phyloP scores from a whole-genome alignment of 2,329 filamentous ascomycete species.

The Trichophyton simii region DNA sequence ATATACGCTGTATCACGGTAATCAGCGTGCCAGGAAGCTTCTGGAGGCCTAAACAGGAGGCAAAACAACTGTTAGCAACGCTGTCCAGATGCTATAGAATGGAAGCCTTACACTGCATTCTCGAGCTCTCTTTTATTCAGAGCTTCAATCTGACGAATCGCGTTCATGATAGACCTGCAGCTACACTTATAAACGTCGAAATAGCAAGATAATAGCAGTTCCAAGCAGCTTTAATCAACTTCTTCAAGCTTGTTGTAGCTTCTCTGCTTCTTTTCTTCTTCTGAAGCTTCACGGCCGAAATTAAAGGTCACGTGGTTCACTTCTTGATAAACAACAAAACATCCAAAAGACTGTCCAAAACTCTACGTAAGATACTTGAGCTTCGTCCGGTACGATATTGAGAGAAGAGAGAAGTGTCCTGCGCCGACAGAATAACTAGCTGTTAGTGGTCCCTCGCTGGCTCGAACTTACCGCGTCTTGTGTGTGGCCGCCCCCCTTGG shows the following conservation, averaged over 20 bases:
- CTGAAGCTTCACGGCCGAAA: background rate
- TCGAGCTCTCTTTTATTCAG: conserved; percentile 94
- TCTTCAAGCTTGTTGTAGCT: background rate
- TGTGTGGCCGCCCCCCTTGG: background rate
- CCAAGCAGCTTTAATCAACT: background rate
- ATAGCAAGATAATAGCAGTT: background rate
- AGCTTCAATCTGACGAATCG: conserved; percentile 79
- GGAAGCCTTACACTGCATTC: conserved; percentile 56
- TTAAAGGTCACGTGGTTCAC: background rate
- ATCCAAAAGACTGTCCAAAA: background rate
- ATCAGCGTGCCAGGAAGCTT: conserved; percentile 92
- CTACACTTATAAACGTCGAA: background rate
- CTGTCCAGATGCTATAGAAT: background rate
- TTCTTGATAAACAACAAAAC: background rate
- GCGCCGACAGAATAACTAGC: background rate
- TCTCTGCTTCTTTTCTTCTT: background rate
- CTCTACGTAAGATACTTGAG: background rate
- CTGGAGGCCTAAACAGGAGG: conserved; percentile 47
- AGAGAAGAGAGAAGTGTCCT: background rate
- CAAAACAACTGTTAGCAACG: background rate
- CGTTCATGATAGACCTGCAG: conserved; percentile 55
- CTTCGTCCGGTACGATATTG: background rate
- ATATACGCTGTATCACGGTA: conserved; percentile 95
- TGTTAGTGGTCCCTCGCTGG: background rate
- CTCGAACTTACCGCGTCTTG: background rate